phyloP scores from a whole-genome alignment of 352 stramenopile species.

The Thalassiosira livingstoniorum region DNA sequence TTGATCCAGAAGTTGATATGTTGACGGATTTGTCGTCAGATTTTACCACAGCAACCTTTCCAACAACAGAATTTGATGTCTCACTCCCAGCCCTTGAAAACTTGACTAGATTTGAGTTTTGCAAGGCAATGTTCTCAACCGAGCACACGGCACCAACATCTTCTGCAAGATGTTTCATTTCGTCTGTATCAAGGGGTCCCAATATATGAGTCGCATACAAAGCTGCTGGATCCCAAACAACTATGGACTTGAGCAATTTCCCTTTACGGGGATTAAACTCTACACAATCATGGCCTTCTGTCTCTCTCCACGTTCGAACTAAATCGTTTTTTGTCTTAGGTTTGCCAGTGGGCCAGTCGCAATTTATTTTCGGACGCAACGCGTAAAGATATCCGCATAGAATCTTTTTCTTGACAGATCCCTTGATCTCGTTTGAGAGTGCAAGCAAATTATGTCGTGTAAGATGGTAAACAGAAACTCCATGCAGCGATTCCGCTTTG shows the following conservation, averaged over 20 bases:
- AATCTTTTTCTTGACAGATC: slow-evolving; percentile 27
- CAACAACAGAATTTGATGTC: slow-evolving; percentile 20
- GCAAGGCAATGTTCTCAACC: background rate
- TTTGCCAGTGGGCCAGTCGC: slow-evolving; percentile 31
- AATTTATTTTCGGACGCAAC: slow-evolving; percentile 28
- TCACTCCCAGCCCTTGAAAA: background rate
- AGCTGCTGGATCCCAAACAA: slow-evolving; percentile 43
- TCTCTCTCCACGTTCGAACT: slow-evolving; percentile 30
- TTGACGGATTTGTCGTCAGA: background rate
- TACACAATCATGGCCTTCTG: slow-evolving; percentile 41
- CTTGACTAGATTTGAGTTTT: background rate
- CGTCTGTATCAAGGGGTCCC: slow-evolving; percentile 39
- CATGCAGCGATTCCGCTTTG: slow-evolving; percentile 25
- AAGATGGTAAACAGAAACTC: slow-evolving; percentile 34
- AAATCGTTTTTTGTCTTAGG: slow-evolving; percentile 27
- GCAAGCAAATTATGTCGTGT: slow-evolving; percentile 34
- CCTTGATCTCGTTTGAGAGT: slow-evolving; percentile 42
- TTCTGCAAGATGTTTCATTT: slow-evolving; percentile 39
- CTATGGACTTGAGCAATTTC: slow-evolving; percentile 28
- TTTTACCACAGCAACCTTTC: slow-evolving; percentile 2
- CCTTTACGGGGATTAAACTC: slow-evolving; percentile 37
- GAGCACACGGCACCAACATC: slow-evolving; percentile 16
- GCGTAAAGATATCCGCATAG: slow-evolving; percentile 34
- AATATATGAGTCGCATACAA: slow-evolving; percentile 26
- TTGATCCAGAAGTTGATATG: background rate